A percentile compares a stretch with the other conserved stretches of the same genome.
Evolutionary conservation across 768 basidiomycete species (phyloP).

Genomic region (Leccinum variicolor): DNA sequence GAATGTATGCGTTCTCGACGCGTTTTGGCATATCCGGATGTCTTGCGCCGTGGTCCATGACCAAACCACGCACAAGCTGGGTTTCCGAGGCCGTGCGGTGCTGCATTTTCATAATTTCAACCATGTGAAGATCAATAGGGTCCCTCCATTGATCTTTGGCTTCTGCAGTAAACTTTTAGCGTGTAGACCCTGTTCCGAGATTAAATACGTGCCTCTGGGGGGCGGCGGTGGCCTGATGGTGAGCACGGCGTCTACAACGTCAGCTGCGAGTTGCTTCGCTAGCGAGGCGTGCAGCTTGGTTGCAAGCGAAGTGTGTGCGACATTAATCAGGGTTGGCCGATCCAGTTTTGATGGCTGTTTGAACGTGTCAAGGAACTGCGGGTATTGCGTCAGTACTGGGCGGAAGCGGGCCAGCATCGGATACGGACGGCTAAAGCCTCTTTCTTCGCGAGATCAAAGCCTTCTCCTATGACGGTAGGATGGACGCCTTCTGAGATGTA

Average conservation of each 20-base stretch:
- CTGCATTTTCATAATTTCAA: slow-evolving; percentile 99
- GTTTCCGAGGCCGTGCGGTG: slow-evolving; percentile 98
- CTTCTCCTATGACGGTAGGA: slow-evolving; percentile 91
- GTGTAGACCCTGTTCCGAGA: slow-evolving; percentile 25
- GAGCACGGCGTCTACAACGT: slow-evolving; percentile 93
- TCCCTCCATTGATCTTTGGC: slow-evolving; percentile 69
- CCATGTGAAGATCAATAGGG: slow-evolving; percentile 98
- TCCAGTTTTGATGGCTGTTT: slow-evolving; percentile 76
- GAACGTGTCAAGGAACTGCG: slow-evolving; percentile 89
- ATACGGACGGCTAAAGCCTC: slow-evolving; percentile 77
- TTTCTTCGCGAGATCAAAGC: slow-evolving; percentile 97
- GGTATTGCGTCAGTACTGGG: slow-evolving; percentile 19
- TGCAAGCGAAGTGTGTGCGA: slow-evolving; percentile 92
- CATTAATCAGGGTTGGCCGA: slow-evolving; percentile 87
- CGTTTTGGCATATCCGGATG: slow-evolving; percentile 99
- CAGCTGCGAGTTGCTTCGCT: slow-evolving; percentile 84
- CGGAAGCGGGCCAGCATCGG: slow-evolving; percentile 10
- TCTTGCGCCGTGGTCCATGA: slow-evolving; percentile 94
- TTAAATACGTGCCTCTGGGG: slow-evolving; percentile 46
- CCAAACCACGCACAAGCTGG: slow-evolving; percentile 90
- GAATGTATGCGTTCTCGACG: slow-evolving; percentile 91
- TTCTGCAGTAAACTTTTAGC: slow-evolving; percentile 38
- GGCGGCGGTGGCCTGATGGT: slow-evolving; percentile 76
- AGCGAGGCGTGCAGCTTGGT: slow-evolving; percentile 85
- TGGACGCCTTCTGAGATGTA: slow-evolving; percentile 98